Evolutionary conservation across 2,329 filamentous ascomycete species (phyloP).

Genomic region (Xylaria hypoxylon): DNA sequence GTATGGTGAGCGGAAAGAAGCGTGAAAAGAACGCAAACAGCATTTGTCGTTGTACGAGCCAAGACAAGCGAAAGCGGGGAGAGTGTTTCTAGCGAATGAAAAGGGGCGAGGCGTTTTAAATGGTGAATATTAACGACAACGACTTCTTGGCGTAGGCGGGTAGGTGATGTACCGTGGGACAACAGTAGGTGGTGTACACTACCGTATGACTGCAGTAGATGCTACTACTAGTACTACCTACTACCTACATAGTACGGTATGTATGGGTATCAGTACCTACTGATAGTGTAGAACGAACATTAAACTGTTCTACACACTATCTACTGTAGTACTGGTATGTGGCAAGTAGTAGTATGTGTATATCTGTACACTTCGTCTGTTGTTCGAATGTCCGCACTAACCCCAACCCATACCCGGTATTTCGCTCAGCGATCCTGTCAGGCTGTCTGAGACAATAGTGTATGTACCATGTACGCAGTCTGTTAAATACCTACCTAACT

Average conservation of each 20-base stretch:
- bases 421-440: slow-evolving; percentile 30
- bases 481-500: slow-evolving; percentile 18
- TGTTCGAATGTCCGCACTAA: slow-evolving; percentile 5
- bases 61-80: slow-evolving; percentile 1
- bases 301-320: too few relatives aligned
- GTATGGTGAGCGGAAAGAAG: not conserved
- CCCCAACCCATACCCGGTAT: not conserved
- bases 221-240: too few relatives aligned
- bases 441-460: not conserved
- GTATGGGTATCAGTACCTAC: too few relatives aligned
- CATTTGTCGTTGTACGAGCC: slow-evolving; percentile 15
- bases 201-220: too few relatives aligned
- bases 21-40: not conserved
- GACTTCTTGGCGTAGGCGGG: not conserved
- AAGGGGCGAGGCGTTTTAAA: slow-evolving; percentile 10
- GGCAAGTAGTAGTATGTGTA: too few relatives aligned
- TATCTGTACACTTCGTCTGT: too few relatives aligned
- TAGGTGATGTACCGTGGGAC: not conserved
- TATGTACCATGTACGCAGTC: too few relatives aligned
- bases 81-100: slow-evolving; percentile 12
- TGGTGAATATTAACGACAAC: slow-evolving; percentile 23
- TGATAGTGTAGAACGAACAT: too few relatives aligned
- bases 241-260: too few relatives aligned
- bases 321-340: too few relatives aligned
- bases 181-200: too few relatives aligned